phyloP scores from a whole-genome alignment of 2,329 filamentous ascomycete species.

The Seiridium cupressi region DNA sequence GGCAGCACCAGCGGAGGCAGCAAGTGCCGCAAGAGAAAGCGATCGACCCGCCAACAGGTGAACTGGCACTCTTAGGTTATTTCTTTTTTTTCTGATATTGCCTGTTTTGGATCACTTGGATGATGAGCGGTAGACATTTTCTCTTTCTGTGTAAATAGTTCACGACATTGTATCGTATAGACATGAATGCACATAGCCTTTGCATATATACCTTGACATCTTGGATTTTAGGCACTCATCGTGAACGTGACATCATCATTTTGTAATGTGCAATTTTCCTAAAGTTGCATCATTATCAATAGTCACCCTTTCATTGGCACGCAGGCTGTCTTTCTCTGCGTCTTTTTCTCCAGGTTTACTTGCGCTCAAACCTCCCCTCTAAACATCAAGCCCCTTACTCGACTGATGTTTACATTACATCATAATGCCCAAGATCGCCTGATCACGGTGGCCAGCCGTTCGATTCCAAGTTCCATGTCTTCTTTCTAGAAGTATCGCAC shows the following conservation, averaged over 20 bases:
- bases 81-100: neutral
- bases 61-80: slow-evolving; percentile 1
- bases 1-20: neutral
- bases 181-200: neutral
- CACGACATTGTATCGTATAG: neutral
- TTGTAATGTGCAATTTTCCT: too few species aligned
- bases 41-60: neutral
- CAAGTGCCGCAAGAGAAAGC: neutral
- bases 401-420: neutral
- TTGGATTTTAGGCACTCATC: too few species aligned
- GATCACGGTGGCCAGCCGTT: slow-evolving; percentile 1
- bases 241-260: too few species aligned
- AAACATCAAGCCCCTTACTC: too few species aligned
- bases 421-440: neutral
- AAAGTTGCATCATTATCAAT: too few species aligned
- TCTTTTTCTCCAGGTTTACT: too few species aligned
- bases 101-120: neutral
- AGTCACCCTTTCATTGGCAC: too few species aligned
- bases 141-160: slow-evolving; percentile 1
- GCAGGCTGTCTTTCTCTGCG: too few species aligned
- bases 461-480: slow-evolving; percentile 13
- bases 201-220: neutral
- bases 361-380: too few species aligned
- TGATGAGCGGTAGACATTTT: neutral
- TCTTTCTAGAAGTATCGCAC: slow-evolving; percentile 10